Evolutionary conservation across 192 early-diverging fungal species (phyloP).

Genomic region (Haplosporangium gracile): DNA sequence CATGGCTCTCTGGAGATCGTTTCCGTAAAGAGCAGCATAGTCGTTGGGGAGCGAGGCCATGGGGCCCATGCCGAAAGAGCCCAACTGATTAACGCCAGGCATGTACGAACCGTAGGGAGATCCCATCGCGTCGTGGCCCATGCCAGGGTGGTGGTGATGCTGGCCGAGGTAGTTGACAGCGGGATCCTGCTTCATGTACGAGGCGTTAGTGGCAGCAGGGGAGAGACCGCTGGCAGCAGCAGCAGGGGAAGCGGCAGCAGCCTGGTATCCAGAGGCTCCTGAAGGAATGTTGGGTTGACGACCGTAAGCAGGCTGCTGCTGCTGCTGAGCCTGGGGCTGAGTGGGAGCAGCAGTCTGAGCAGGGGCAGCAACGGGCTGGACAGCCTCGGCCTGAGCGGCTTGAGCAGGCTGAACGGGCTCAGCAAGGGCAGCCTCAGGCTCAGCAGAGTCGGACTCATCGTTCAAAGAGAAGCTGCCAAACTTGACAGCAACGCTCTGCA

Average conservation of each 20-base stretch:
- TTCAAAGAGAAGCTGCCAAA: slow-evolving; percentile 86
- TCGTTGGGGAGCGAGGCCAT: slow-evolving; percentile 68
- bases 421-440: slow-evolving; percentile 23
- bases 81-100: slow-evolving; percentile 61
- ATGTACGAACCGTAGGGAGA: slow-evolving; percentile 67
- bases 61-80: slow-evolving; percentile 69
- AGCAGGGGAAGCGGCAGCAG: slow-evolving; percentile 15
- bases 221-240: slow-evolving; percentile 45
- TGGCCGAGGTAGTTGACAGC: slow-evolving; percentile 67
- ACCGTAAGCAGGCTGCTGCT: slow-evolving; percentile 29
- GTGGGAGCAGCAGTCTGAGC: slow-evolving; percentile 6
- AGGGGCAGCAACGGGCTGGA: slow-evolving; percentile 1
- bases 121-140: slow-evolving; percentile 62
- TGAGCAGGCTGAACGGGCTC: slow-evolving; percentile 23
- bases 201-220: slow-evolving; percentile 42
- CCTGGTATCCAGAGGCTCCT: slow-evolving; percentile 43
- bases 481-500: slow-evolving; percentile 80
- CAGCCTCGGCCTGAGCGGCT: slow-evolving; percentile 17
- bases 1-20: slow-evolving; percentile 77
- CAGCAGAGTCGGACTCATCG: slow-evolving; percentile 58
- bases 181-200: slow-evolving; percentile 50
- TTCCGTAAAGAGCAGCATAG: slow-evolving; percentile 72
- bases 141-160: slow-evolving; percentile 59
- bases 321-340: slow-evolving; percentile 19
- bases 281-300: slow-evolving; percentile 34